These are phyloP conservation scores for Amphichorda felina DNA, from an alignment of 2,329 filamentous ascomycete genomes.

Conservation along the genomic window DNA sequence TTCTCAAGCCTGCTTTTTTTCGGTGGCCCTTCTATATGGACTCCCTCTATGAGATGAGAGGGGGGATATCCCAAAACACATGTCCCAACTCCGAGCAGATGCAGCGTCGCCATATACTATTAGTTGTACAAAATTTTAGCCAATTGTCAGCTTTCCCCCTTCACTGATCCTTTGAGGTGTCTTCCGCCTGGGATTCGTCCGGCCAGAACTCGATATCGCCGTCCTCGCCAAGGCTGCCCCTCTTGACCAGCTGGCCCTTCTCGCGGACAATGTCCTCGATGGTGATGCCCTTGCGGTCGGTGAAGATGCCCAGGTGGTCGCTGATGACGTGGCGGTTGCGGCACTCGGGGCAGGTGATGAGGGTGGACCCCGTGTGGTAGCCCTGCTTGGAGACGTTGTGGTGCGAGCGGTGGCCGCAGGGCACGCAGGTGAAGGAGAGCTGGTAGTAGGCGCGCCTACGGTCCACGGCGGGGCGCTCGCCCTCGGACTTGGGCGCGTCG, in stretches of 20 bases:
- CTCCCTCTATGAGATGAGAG: neutral
- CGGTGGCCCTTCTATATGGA: too few species aligned
- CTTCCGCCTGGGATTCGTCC: constrained; percentile 36
- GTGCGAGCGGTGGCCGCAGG: constrained; percentile 67
- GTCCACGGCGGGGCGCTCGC: constrained; percentile 1
- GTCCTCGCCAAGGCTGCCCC: constrained; percentile 58
- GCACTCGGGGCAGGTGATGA: constrained; percentile 82
- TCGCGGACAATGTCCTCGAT: constrained; percentile 68
- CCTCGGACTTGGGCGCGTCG: constrained; percentile 4
- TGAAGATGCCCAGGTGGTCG: constrained; percentile 76
- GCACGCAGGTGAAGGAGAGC: constrained; percentile 85
- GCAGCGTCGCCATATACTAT: neutral
- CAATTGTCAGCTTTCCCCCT: too few species aligned
- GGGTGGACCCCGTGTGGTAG: constrained; percentile 80
- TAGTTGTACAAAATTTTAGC: neutral
- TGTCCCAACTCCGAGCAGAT: too few species aligned
- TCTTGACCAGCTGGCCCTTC: constrained; percentile 63
- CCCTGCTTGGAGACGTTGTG: constrained; percentile 89
- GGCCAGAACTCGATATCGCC: constrained; percentile 93
- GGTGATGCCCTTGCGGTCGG: constrained; percentile 50
- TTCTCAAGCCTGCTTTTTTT: constrained; percentile 3
- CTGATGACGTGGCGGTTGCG: constrained; percentile 82
- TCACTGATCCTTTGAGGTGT: neutral
- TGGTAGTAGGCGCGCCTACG: constrained; percentile 48
- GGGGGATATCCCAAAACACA: neutral